Base-by-base conservation (phyloP, 345 rosid genomes). In the Streptanthus diversifolius region DNA sequence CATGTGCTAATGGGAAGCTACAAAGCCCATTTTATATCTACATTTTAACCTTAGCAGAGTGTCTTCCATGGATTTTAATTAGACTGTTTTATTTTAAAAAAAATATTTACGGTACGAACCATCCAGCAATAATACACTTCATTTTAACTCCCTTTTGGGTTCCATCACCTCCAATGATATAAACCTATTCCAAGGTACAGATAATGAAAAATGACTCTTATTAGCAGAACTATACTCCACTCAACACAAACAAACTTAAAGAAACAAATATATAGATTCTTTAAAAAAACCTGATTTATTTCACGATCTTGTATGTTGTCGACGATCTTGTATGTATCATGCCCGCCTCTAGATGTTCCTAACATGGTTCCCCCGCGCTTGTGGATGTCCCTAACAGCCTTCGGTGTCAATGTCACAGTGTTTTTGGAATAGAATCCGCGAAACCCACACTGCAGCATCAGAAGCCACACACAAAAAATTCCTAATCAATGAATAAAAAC, bases 291-390 rank as follows among this genome's bases (percentile, higher is more conserved):
- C 90, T 89, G 95, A 74, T 93, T 93, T 35, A 93, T 93, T 68
- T 87, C 98, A 10, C 97, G 87, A 64, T 92, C 97, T 72, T 91
- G 91, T 75, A 93, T 91, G 87, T 85, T 89, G 78, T 91, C 97
- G 35, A 93, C 98, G 37, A 89, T 93, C 84, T 91, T 91, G 15
- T 77, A 63, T 10, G 84, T 85, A 77, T 84, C 90, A 62, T 86
- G 85, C 15, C 96, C 98, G 40, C 98, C 96, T 64, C 91, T 80
- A 2, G 97, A 93, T 5, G 97, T 89, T 58, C 96, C 97, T 5
- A 91, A 83, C 71, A 93, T 67, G 10, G 97, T 88, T 66, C 96
- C 98, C 18, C 98, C 97, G 15, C 96, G 93, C 71, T 93, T 91
- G 77, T 93, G 98, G 78, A 93, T 88, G 76, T 90, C 95, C 77